Evolutionary conservation across 768 basidiomycete species (phyloP).

Genomic region (Hygrophorus russula): DNA sequence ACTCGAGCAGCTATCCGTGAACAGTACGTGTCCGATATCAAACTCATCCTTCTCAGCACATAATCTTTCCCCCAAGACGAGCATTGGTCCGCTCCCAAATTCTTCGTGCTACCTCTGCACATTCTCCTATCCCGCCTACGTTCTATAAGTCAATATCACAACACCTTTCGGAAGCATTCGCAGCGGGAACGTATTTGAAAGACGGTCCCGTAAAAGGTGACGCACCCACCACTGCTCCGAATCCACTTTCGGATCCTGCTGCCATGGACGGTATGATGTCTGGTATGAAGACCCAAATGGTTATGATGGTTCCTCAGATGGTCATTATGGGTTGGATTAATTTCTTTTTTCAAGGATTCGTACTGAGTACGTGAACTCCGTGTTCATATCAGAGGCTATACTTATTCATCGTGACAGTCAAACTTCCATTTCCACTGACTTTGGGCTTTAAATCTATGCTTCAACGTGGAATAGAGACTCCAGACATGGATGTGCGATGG

Average conservation of each 20-base stretch:
- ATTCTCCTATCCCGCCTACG: slow-evolving; percentile 68
- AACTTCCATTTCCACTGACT: slow-evolving; percentile 93
- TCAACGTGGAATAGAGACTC: slow-evolving; percentile 89
- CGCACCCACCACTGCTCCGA: slow-evolving; percentile 48
- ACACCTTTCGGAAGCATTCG: slow-evolving; percentile 61
- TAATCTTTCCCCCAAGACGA: slow-evolving; percentile 31
- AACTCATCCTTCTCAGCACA: slow-evolving; percentile 3
- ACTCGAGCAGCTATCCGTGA: slow-evolving; percentile 75
- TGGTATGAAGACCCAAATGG: slow-evolving; percentile 97
- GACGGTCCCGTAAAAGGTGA: slow-evolving; percentile 66
- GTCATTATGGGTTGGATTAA: slow-evolving; percentile 99
- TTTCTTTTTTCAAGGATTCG: slow-evolving; percentile 98
- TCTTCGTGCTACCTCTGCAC: slow-evolving; percentile 67
- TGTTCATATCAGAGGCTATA: not conserved
- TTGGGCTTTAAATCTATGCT: slow-evolving; percentile 97
- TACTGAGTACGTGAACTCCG: slow-evolving; percentile 61
- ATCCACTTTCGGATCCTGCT: slow-evolving; percentile 80
- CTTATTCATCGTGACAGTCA: slow-evolving; percentile 43
- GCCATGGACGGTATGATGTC: slow-evolving; percentile 99
- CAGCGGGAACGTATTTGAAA: slow-evolving; percentile 75
- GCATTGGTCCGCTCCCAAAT: slow-evolving; percentile 77
- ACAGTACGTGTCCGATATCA: slow-evolving; percentile 50
- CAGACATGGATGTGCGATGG: slow-evolving; percentile 98
- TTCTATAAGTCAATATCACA: slow-evolving; percentile 70
- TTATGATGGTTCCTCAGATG: slow-evolving; percentile 99